Evolutionary conservation across 495 filamentous ascomycete species (phyloP), one percentile per base, ranked within the genome.

Genomic region (Penicillium ochrochloron): DNA sequence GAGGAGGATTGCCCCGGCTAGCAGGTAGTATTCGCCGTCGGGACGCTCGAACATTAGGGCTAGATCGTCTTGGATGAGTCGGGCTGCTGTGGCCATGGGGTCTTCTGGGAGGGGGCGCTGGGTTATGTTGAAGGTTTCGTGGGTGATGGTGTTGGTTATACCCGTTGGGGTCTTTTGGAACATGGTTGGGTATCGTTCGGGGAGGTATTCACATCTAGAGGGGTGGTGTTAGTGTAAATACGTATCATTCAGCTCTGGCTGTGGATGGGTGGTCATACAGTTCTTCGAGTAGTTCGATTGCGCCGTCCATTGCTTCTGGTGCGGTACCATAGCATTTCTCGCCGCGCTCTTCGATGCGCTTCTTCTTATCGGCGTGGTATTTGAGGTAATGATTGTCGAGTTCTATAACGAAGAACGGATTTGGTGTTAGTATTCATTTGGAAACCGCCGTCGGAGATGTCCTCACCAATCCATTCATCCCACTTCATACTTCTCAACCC

Each of bases 21-120:
- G 82, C 2, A 96, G 86, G 75, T 94, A 92, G 77, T 97, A 96
- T 73, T 94, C 87, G 27, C 91, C 90, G 69, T 96, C 91, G 2
- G 79, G 72, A 33, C 79, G 82, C 74, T 96, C 91, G 69, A 96
- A 82, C 93, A 97, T 96, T 25, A 96, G 83, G 1, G 92, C 92
- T 1, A 96, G 77, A 70, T 96, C 93, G 71, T 96, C 93, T 79
- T 96, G 93, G 23, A 92, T 79, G 37, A 95, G 82, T 12, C 92
- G 86, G 6, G 87, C 87, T 54, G 81, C 83, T 71, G 84, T 93
- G 60, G 84, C 80, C 90, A 96, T 96, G 10, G 92, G 93, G 65
- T 96, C 91, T 81, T 96, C 92, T 2, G 79, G 72, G 25, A 94
- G 80, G 9, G 90, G 91, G 5, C 88, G 84, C 62, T 83, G 78